These are phyloP conservation scores for Xylariaceae sp. DNA, from an alignment of 2,329 filamentous ascomycete species.

Conservation along the genomic window DNA sequence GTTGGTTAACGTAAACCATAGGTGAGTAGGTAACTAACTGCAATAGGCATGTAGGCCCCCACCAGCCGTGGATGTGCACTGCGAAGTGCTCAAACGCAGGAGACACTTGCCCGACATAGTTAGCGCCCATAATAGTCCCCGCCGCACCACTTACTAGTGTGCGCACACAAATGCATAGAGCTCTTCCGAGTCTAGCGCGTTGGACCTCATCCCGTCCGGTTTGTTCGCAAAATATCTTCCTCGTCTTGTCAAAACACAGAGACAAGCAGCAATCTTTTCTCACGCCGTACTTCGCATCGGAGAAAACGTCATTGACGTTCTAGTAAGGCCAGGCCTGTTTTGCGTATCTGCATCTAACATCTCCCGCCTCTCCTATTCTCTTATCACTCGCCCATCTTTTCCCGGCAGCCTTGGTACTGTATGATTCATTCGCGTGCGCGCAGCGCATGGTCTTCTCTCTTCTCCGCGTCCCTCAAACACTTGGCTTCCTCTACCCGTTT, in stretches of 20 bases:
- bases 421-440: slow-evolving; percentile 9
- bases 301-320: not conserved
- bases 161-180: not conserved
- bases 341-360: not conserved
- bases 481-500: not conserved
- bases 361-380: not conserved
- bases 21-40: too few species aligned
- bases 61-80: too few species aligned
- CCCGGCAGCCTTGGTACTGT: not conserved
- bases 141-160: not conserved
- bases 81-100: too few species aligned
- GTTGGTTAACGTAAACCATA: too few species aligned
- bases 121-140: not conserved
- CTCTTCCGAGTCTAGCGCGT: slow-evolving; percentile 14
- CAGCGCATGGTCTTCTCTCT: slow-evolving; percentile 5
- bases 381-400: not conserved
- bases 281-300: not conserved
- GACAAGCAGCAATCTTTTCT: not conserved
- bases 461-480: slow-evolving; percentile 10
- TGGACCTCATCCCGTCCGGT: slow-evolving; percentile 1
- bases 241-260: not conserved
- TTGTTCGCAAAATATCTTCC: slow-evolving; percentile 18
- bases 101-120: not conserved
- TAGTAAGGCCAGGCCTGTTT: slow-evolving; percentile 1
- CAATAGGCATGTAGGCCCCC: too few species aligned